A percentile compares a stretch with the other conserved stretches of the same genome.
Evolutionary conservation across 306 rosid genomes (phyloP).

Genomic region (Begonia fuchsioides): DNA sequence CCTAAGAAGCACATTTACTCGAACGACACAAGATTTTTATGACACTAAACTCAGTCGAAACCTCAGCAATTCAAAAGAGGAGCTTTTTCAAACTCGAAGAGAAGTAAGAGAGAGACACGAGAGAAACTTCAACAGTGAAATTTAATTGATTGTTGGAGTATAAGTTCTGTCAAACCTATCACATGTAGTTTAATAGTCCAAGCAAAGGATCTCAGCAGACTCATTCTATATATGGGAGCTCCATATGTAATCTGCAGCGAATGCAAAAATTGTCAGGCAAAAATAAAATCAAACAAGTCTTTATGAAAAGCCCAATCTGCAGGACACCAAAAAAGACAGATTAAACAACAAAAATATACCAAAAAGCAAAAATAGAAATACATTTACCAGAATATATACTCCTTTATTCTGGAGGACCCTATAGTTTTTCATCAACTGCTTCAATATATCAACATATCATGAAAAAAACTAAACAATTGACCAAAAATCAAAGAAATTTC

Average conservation of each 20-base stretch:
- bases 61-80: background rate
- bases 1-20: too few relatives aligned
- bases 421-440: constrained; percentile 88
- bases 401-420: constrained; percentile 93
- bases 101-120: background rate
- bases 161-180: constrained; percentile 42
- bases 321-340: background rate
- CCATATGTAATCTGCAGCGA: constrained; percentile 65
- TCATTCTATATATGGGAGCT: constrained; percentile 57
- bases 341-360: background rate
- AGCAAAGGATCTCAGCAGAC: constrained; percentile 33
- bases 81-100: background rate
- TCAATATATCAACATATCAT: constrained; percentile 73
- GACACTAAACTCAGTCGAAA: too few relatives aligned
- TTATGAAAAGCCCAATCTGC: too few relatives aligned
- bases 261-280: constrained; percentile 13
- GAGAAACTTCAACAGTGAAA: background rate
- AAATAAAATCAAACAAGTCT: background rate
- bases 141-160: constrained; percentile 5
- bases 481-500: constrained; percentile 9
- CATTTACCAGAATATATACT: constrained; percentile 70
- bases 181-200: constrained; percentile 81
- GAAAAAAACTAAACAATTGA: constrained; percentile 26
- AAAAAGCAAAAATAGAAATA: constrained; percentile 6
- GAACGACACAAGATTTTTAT: too few relatives aligned